Conservation (phyloP, 1,139 yeast species). For the Pichia sp. region DNA sequence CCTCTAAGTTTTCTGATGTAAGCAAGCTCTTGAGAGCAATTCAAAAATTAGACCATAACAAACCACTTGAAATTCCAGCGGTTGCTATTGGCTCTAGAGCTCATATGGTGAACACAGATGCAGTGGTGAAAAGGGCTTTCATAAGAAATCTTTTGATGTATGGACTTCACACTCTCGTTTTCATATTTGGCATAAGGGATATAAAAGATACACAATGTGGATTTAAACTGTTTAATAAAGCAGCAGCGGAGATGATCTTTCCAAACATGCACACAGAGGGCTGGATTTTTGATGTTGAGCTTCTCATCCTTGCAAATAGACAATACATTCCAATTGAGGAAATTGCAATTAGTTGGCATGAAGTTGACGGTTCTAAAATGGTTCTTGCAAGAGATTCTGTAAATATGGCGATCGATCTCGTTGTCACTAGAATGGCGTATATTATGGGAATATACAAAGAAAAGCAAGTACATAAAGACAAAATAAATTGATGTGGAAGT, state of each 20-base stretch:
- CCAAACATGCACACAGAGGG: slow-evolving; percentile 96
- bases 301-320: slow-evolving; percentile 71
- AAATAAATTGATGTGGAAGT: neutral
- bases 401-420: slow-evolving; percentile 92
- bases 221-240: slow-evolving; percentile 79
- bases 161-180: slow-evolving; percentile 82
- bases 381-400: slow-evolving; percentile 88
- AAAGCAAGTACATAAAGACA: slow-evolving; percentile 2
- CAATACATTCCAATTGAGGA: slow-evolving; percentile 66
- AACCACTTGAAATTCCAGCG: slow-evolving; percentile 38
- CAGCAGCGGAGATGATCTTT: slow-evolving; percentile 61
- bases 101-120: slow-evolving; percentile 94
- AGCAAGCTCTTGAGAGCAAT: slow-evolving; percentile 48
- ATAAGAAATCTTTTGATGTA: slow-evolving; percentile 90
- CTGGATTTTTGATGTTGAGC: slow-evolving; percentile 97
- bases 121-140: slow-evolving; percentile 88
- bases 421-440: slow-evolving; percentile 87
- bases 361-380: slow-evolving; percentile 90
- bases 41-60: slow-evolving; percentile 29
- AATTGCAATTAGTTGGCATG: slow-evolving; percentile 93
- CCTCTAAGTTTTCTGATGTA: slow-evolving; percentile 75
- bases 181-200: slow-evolving; percentile 78
- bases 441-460: slow-evolving; percentile 65
- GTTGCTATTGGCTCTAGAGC: slow-evolving; percentile 92
- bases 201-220: slow-evolving; percentile 97